Base-by-base conservation (phyloP, 2,329 filamentous ascomycete genomes). In the Escovopsis weberi region DNA sequence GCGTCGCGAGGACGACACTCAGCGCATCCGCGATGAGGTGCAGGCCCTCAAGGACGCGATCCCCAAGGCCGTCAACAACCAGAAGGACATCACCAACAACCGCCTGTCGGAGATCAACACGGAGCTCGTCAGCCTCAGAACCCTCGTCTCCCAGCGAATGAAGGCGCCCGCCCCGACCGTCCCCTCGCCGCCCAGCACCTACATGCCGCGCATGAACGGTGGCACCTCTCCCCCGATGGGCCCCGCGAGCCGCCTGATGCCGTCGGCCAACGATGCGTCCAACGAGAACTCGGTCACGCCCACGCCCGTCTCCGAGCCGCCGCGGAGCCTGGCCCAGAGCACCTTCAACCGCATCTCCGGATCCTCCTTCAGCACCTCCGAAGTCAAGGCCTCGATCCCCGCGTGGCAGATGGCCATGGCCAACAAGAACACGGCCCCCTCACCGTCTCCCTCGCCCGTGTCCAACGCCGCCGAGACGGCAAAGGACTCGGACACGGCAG, bases 61-160 rank as follows among this genome's bases (percentile, higher is more conserved):
- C 43, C 91, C 93, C 7, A 85, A 84, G 60, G 88, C 88, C 2
- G 74, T 98, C 54, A 80, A 91, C 49, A 82, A 82, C 42, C 86
- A 95, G 57, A 89, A 89, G 63, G 84, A 89, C 47, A 72, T 78
- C 42, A 85, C 84, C 26, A 88, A 96, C 57, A 74, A 69, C 50
- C 74, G 87, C 39, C 67, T 98, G 45, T 82, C 80, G 60, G 91
- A 96, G 53, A 75, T 98, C 50, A 84, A 85, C 51, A 75, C 72
- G 6, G 91, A 98, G 63, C 70, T 98, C 53, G 86, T 84, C 68
- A 95, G 88, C 59, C 67, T 98, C 54, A 96, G 95, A 72, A 84
- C 85, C 2, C 69, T 98, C 42, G 77, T 98, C 53, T 67, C 70
- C 37, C 75, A 80, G 59, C 65, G 78, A 46, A 72, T 80, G 70